Evolutionary conservation across 225 moss, liverwort and hornwort species (phyloP), one percentile per base, ranked within the genome.

Genomic region (Sphagnum contortum): DNA sequence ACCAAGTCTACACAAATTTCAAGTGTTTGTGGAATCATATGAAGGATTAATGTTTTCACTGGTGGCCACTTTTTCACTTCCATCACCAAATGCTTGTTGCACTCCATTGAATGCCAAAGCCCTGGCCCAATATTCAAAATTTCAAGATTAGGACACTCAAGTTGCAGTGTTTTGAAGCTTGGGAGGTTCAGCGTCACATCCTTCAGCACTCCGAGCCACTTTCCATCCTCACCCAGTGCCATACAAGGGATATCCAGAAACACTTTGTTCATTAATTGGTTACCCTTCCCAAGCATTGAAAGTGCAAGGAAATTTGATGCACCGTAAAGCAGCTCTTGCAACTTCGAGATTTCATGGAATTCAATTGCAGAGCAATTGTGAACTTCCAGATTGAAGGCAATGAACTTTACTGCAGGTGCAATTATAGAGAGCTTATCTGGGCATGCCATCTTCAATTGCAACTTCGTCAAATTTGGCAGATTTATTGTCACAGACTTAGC

Each of bases 201-300:
- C 1, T 73, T 68, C 45, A 75, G 7, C 2, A 89, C 84, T 2
- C 80, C 80, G 67, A 72, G 73, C 89, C 81, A 91, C 5, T 45
- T 71, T n/a, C 89, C 91, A 2, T 69, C 79, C 29, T 89, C 91
- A 6, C 75, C 84, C 2, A 91, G 76, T n/a, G 71, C 68, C 91
- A 91, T 83, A 67, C 91, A 91, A 2, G 91, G 91, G 5, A 87
- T 70, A 63, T 91, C 91, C 63, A 91, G 10, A 57, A 91, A 91
- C 13, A 91, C 8, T 14, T 87, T 91, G 3, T 14, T 4, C 5
- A 84, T 47, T 4, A 51, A 12, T 3, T 44, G 55, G 3, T 81
- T 84, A 0, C 49, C 51, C 2, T 11, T 11, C 3, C 73, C 58
- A 2, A 84, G 49, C 45, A 55, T 69, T 77, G 75, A 80, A 10